Conservation (phyloP, 2,329 filamentous ascomycete genomes). For the Exophiala sp. region DNA sequence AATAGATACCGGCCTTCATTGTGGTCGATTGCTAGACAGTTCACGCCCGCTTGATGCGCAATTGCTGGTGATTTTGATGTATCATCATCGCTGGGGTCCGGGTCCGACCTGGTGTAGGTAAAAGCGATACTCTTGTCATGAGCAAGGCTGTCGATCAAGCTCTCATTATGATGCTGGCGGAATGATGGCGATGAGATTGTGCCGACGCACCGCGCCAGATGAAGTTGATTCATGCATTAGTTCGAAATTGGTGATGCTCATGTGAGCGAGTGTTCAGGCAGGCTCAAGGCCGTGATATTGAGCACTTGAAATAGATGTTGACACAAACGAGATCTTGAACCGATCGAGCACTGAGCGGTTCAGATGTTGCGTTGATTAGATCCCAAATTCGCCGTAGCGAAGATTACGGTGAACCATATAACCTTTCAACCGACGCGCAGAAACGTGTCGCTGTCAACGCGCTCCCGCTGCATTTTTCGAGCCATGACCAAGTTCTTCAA, state of each 20-base stretch:
- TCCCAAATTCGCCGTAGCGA: too few relatives aligned
- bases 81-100: slow-evolving; percentile 27
- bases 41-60: slow-evolving; percentile 76
- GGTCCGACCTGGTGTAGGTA: slow-evolving; percentile 27
- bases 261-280: neutral
- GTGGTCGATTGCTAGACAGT: slow-evolving; percentile 72
- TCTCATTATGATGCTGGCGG: slow-evolving; percentile 63
- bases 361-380: too few relatives aligned
- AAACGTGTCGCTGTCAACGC: neutral
- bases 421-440: too few relatives aligned
- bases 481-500: neutral
- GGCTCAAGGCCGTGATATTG: too few relatives aligned
- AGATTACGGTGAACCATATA: too few relatives aligned
- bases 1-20: slow-evolving; percentile 77
- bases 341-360: too few relatives aligned
- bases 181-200: slow-evolving; percentile 66
- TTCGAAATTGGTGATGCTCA: neutral
- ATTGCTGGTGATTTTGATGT: slow-evolving; percentile 37
- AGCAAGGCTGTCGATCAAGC: slow-evolving; percentile 65
- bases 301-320: too few relatives aligned
- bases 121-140: slow-evolving; percentile 63
- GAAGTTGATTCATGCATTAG: slow-evolving; percentile 24
- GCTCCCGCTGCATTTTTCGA: neutral
- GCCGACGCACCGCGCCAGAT: slow-evolving; percentile 33
- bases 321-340: too few relatives aligned